Base-by-base conservation (phyloP, 2,329 filamentous ascomycete genomes). In the Aspergillus versicolor region DNA sequence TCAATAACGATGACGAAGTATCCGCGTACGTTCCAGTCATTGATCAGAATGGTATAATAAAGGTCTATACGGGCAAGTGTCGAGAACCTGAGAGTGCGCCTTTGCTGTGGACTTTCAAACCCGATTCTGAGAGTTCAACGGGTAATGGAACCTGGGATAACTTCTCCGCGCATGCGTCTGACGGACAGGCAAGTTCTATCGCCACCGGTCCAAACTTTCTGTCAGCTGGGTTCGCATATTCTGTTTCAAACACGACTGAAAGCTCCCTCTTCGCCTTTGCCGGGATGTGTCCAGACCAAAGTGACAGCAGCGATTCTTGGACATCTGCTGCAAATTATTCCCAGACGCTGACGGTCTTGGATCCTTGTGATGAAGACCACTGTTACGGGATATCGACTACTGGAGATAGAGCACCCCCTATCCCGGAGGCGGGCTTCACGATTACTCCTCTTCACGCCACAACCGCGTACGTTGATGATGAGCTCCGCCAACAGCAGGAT, bases 391-490 rank as follows among this genome's bases (percentile, higher is more conserved):
- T 82, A 6, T 77, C 76, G 17, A 68, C 81, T 3, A 78, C 80
- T 0, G 73, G 80, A 5, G 78, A 77, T 56, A 79, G 83, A 46
- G 88, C 87, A 3, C 73, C 88, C 67, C 89, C 90, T 0, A 83
- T 92, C 43, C 82, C 91, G 1, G 91, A 95, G 74, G 93, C 93
- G 8, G 93, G 93, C 8, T 95, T 96, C 75, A 88, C 87, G 1
- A 83, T 96, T 50, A 96, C 92, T 0, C 81, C 86, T 0, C 77
- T 97, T 22, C 77, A 82, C 5, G 85, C 90, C 0, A 88, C 89
- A 1, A 87, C 85, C 63, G 87, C 88, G 19, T 89, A 89, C 68
- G 81, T 84, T 7, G 76, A 75, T 15, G 87, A 84, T 3, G 79
- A 80, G 3, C 78, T 88, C 41, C 88, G 86, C 4, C 88, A 92